Conservation (phyloP, 805 yeast species). For the Pichia nakasei region DNA sequence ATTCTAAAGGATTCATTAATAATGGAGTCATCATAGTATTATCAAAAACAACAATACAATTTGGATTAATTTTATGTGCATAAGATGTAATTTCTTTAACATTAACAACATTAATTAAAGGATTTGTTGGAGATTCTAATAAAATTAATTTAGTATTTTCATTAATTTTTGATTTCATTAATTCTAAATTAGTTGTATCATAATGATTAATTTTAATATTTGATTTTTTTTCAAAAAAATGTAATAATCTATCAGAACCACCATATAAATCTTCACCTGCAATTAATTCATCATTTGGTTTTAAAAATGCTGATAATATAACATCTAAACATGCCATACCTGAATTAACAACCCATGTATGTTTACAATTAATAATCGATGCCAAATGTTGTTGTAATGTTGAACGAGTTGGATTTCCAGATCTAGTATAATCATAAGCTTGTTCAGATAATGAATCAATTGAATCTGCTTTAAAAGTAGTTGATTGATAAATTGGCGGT, state of each 20-base stretch:
- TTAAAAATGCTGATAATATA: constrained; percentile 63
- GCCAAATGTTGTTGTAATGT: constrained; percentile 70
- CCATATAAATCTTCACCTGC: constrained; percentile 96
- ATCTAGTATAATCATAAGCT: constrained; percentile 77
- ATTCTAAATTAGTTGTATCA: constrained; percentile 68
- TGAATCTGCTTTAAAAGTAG: constrained; percentile 83
- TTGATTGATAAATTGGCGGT: constrained; percentile 85
- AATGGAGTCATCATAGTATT: constrained; percentile 97
- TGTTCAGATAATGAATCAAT: constrained; percentile 55
- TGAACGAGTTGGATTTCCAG: constrained; percentile 91
- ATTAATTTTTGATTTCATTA: constrained; percentile 48
- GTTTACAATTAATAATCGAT: constrained; percentile 67
- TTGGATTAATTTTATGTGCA: constrained; percentile 62
- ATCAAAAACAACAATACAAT: constrained; percentile 73
- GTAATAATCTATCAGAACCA: constrained; percentile 81
- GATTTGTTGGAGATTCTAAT: constrained; percentile 90
- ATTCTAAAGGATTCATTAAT: constrained; percentile 72
- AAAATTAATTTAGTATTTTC: constrained; percentile 65
- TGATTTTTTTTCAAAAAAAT: constrained; percentile 56
- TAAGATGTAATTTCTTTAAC: constrained; percentile 54
- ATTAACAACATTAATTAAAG: constrained; percentile 81
- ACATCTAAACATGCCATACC: constrained; percentile 88
- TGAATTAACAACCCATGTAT: constrained; percentile 73
- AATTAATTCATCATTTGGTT: constrained; percentile 82
- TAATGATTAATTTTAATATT: constrained; percentile 63